These are phyloP conservation scores for Zopfia rhizophila DNA, from an alignment of 2,329 filamentous ascomycete genomes.

Conservation along the genomic window DNA sequence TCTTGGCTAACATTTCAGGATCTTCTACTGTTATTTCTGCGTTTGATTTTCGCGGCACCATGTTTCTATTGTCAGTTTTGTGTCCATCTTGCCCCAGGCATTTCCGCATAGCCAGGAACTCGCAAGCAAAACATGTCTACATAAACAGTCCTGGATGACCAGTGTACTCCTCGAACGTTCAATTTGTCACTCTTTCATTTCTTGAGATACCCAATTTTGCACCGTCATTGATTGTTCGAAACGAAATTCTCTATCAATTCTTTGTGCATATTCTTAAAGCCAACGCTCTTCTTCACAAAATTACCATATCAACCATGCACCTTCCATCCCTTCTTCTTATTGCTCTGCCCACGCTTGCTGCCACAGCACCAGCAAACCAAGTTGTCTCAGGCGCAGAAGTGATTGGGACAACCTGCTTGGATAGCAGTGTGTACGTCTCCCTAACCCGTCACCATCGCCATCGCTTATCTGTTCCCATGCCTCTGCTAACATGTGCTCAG, in stretches of 20 bases:
- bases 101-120: too few relatives aligned
- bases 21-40: background rate
- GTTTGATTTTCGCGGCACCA: constrained; percentile 27
- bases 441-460: constrained; percentile 28
- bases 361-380: constrained; percentile 23
- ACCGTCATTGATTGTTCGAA: constrained; percentile 27
- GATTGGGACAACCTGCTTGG: constrained; percentile 45
- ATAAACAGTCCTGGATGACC: too few relatives aligned
- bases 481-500: constrained; percentile 9
- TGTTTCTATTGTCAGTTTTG: too few relatives aligned
- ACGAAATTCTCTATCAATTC: constrained; percentile 1
- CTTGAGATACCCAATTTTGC: too few relatives aligned
- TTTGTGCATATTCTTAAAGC: background rate
- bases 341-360: constrained; percentile 2
- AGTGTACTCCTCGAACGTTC: too few relatives aligned
- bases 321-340: constrained; percentile 15
- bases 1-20: constrained; percentile 6
- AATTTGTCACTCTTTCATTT: too few relatives aligned
- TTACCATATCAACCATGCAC: constrained; percentile 14
- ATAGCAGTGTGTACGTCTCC: constrained; percentile 36
- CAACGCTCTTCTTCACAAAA: background rate
- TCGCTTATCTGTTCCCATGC: background rate
- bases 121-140: too few relatives aligned
- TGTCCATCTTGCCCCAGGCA: too few relatives aligned
- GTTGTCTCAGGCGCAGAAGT: constrained; percentile 38